Evolutionary conservation across 116 monocot species (phyloP).

Genomic region (Iris pallida): DNA sequence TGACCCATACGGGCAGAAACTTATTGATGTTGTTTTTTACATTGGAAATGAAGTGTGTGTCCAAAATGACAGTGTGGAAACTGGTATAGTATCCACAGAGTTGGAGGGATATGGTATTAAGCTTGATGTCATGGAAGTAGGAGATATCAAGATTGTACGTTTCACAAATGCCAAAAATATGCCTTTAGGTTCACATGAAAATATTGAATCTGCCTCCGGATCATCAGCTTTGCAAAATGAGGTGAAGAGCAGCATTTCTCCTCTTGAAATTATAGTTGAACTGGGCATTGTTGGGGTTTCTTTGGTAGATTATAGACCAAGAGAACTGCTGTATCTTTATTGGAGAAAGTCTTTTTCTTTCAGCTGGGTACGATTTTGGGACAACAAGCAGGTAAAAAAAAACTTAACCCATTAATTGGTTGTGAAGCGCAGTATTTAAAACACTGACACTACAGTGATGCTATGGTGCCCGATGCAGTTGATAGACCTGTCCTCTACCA

Average conservation of each 20-base stretch:
- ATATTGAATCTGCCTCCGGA: slow-evolving; percentile 5
- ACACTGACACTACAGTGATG: too few relatives aligned
- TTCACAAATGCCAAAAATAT: slow-evolving; percentile 35
- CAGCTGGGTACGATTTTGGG: slow-evolving; percentile 66
- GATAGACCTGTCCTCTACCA: too few relatives aligned
- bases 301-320: slow-evolving; percentile 86
- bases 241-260: slow-evolving; percentile 27
- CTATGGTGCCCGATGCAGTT: too few relatives aligned
- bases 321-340: slow-evolving; percentile 77
- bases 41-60: slow-evolving; percentile 22
- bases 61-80: slow-evolving; percentile 52
- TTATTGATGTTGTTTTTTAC: slow-evolving; percentile 49
- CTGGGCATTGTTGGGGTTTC: slow-evolving; percentile 76
- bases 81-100: slow-evolving; percentile 21
- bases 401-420: neutral
- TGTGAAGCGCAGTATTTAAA: too few relatives aligned
- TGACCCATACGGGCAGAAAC: slow-evolving; percentile 60
- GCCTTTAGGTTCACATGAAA: slow-evolving; percentile 16
- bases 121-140: slow-evolving; percentile 39
- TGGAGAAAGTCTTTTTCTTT: slow-evolving; percentile 81
- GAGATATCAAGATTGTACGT: slow-evolving; percentile 54
- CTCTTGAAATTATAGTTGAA: slow-evolving; percentile 80
- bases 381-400: slow-evolving; percentile 70
- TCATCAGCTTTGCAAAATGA: slow-evolving; percentile 29
- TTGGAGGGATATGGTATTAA: slow-evolving; percentile 45